Conservation (phyloP, 768 basidiomycete species). For the Auricularia sp. region DNA sequence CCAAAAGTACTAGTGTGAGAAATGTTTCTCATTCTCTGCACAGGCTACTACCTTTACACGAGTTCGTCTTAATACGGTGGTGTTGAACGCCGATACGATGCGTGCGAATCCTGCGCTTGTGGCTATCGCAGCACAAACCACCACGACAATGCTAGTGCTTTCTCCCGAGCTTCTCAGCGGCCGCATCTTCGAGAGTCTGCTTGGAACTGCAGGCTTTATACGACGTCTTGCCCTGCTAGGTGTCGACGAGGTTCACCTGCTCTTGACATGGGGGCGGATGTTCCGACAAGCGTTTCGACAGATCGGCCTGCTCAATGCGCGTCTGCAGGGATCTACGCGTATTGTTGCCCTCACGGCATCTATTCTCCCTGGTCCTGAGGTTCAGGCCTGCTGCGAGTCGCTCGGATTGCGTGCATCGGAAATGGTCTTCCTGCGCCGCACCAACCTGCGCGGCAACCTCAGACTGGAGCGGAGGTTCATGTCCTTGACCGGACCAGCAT, state of each 20-base stretch:
- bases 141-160: constrained; percentile 7
- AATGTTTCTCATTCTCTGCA: too few species aligned
- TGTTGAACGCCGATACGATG: too few species aligned
- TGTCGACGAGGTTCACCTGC: constrained; percentile 16
- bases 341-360: constrained; percentile 12
- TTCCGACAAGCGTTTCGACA: constrained; percentile 11
- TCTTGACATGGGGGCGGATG: constrained; percentile 12
- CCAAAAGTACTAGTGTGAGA: too few species aligned
- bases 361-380: constrained; percentile 4
- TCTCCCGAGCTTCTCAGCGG: constrained; percentile 15
- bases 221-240: constrained; percentile 6
- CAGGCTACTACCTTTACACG: too few species aligned
- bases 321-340: constrained; percentile 3
- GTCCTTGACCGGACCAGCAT: too few species aligned
- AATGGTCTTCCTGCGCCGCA: constrained; percentile 10
- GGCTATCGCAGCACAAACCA: too few species aligned
- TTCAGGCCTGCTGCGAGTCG: constrained; percentile 6
- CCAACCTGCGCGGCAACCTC: constrained; percentile 9
- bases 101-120: too few species aligned
- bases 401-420: constrained; percentile 9
- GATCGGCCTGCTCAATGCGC: constrained; percentile 6
- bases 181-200: constrained; percentile 10
- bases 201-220: constrained; percentile 6
- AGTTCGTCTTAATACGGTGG: too few species aligned
- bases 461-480: too few species aligned